These are phyloP conservation scores for Edaphochlamys debaryana DNA, from an alignment of 139 green algal species.

Conservation along the genomic window DNA sequence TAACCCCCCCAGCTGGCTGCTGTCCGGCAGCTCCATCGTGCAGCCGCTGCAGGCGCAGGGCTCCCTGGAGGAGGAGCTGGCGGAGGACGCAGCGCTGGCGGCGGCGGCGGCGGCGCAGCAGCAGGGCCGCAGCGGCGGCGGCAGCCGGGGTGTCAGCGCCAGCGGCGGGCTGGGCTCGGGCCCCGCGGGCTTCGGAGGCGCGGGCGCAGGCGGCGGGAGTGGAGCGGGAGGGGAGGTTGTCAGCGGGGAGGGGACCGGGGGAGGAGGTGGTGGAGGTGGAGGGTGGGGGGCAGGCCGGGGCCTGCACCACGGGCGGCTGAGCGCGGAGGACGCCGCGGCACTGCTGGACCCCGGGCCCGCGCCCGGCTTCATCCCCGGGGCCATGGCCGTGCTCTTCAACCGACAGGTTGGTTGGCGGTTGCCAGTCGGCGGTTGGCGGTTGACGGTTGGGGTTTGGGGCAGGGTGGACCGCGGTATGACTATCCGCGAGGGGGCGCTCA, in stretches of 20 bases:
- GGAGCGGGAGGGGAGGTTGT: too few species aligned
- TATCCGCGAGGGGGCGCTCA: too few species aligned
- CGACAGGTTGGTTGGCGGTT: neutral
- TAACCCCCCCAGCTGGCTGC: slow-evolving; percentile 18
- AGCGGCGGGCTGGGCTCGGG: neutral
- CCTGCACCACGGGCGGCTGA: too few species aligned
- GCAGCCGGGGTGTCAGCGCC: neutral
- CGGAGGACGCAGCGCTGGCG: neutral
- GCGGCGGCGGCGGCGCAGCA: slow-evolving; percentile 3
- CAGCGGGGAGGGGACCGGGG: too few species aligned
- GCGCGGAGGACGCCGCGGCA: neutral
- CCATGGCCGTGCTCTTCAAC: slow-evolving; percentile 30
- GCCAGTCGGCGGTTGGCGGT: too few species aligned
- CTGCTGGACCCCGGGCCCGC: slow-evolving; percentile 23
- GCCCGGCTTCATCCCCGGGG: slow-evolving; percentile 31
- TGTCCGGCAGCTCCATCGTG: slow-evolving; percentile 32
- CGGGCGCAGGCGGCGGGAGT: neutral
- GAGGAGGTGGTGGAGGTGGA: too few species aligned
- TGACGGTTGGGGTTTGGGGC: too few species aligned
- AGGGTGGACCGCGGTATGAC: too few species aligned
- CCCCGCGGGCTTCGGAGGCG: neutral
- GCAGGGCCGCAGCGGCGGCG: neutral
- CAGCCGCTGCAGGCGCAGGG: slow-evolving; percentile 9
- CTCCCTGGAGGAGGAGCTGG: slow-evolving; percentile 29
- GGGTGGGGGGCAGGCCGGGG: too few species aligned